Conservation (phyloP, 2,329 filamentous ascomycete species). For the Microcera coccophila region DNA sequence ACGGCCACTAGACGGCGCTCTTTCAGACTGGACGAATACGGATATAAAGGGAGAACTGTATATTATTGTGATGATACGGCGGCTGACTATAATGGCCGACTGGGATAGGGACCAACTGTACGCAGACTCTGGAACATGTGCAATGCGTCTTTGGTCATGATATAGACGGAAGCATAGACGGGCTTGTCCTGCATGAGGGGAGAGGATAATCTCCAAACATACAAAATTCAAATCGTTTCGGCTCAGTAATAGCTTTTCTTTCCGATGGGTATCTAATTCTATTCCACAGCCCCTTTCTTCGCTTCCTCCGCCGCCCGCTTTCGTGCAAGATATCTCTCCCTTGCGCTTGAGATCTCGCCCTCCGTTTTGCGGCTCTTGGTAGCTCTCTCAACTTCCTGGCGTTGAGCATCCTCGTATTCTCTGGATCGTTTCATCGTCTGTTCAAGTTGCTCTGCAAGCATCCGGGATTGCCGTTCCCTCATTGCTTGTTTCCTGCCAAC, state of each 20-base stretch:
- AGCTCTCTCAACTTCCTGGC: constrained; percentile 58
- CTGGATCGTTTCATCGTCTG: constrained; percentile 67
- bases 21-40: constrained; percentile 1
- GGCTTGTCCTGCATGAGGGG: constrained; percentile 10
- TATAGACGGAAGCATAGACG: constrained; percentile 21
- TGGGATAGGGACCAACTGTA: background rate
- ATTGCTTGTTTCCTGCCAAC: constrained; percentile 59
- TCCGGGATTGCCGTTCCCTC: constrained; percentile 70
- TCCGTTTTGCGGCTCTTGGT: constrained; percentile 76
- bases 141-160: background rate
- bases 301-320: constrained; percentile 71
- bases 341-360: constrained; percentile 70
- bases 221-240: constrained; percentile 14
- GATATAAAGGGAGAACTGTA: constrained; percentile 18
- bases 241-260: constrained; percentile 1
- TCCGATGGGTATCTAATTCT: constrained; percentile 30
- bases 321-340: constrained; percentile 73
- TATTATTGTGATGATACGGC: constrained; percentile 24
- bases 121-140: background rate
- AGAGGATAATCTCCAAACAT: constrained; percentile 15
- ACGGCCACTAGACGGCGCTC: constrained; percentile 17
- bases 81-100: constrained; percentile 2
- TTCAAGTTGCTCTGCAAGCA: constrained; percentile 76
- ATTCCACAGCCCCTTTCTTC: constrained; percentile 43
- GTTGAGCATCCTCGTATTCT: constrained; percentile 64